phyloP scores from a whole-genome alignment of 176 grass and related monocot species.

The Tillandsia leiboldiana region DNA sequence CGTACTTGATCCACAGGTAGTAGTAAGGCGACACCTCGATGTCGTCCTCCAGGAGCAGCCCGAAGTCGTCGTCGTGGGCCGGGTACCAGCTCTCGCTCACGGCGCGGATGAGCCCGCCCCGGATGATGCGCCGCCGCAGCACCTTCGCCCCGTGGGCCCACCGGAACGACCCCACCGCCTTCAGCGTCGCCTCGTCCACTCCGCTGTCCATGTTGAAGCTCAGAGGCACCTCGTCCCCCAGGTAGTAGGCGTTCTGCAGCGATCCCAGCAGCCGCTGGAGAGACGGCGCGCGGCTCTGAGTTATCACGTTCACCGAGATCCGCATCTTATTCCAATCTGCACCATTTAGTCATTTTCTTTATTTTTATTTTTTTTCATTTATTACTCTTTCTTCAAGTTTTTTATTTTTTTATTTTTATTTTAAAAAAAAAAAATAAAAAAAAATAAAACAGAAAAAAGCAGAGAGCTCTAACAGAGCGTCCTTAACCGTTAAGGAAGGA shows the following conservation, averaged over 20 bases:
- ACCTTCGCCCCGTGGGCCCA: slow-evolving; percentile 79
- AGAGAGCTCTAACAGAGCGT: too few species aligned
- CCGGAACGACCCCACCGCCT: slow-evolving; percentile 36
- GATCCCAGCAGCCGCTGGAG: slow-evolving; percentile 50
- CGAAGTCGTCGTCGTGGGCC: slow-evolving; percentile 63
- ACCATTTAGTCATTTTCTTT: neutral
- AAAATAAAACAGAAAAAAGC: neutral
- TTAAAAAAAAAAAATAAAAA: neutral
- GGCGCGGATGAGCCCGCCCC: slow-evolving; percentile 84
- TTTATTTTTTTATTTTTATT: neutral
- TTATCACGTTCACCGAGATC: slow-evolving; percentile 95
- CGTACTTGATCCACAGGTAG: slow-evolving; percentile 96
- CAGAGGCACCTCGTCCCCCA: slow-evolving; percentile 75
- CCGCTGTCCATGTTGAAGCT: slow-evolving; percentile 99
- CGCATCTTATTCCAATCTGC: slow-evolving; percentile 92
- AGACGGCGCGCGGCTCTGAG: slow-evolving; percentile 61
- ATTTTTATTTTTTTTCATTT: neutral
- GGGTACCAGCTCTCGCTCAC: slow-evolving; percentile 99
- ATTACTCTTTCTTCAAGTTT: too few species aligned
- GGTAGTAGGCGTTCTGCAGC: slow-evolving; percentile 56
- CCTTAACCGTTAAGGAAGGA: neutral
- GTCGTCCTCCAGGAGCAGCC: slow-evolving; percentile 88
- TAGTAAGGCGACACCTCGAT: slow-evolving; percentile 98
- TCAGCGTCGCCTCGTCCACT: slow-evolving; percentile 68
- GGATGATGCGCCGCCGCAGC: slow-evolving; percentile 81